These are phyloP conservation scores for Tranzscheliella williamsii DNA, from an alignment of 1,284 basidiomycete species.

Conservation along the genomic window DNA sequence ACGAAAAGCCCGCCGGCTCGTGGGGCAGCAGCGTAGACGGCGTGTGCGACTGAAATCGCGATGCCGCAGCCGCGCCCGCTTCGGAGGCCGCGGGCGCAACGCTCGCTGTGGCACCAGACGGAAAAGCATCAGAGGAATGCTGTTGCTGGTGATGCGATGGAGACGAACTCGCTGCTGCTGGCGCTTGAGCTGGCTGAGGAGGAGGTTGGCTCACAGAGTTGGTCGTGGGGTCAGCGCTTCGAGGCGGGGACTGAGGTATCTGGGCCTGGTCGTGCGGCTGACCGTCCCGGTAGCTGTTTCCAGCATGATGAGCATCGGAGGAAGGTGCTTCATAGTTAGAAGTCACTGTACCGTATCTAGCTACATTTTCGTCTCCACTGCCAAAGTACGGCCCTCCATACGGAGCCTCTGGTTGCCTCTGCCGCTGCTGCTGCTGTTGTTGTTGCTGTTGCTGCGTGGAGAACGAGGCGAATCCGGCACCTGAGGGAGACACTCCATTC, in stretches of 20 bases:
- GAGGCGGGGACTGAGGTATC: not conserved
- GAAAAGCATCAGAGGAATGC: slow-evolving; percentile 11
- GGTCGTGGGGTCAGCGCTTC: too few relatives aligned
- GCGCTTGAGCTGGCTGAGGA: not conserved
- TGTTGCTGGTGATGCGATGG: not conserved
- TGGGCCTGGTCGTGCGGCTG: too few relatives aligned
- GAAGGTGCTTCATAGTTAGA: too few relatives aligned
- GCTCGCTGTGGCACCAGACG: slow-evolving; percentile 8
- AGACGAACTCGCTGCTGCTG: not conserved
- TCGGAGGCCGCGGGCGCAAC: not conserved
- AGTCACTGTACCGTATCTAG: too few relatives aligned
- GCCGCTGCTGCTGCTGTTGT: slow-evolving; percentile 3
- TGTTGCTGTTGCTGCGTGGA: slow-evolving; percentile 25
- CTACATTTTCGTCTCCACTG: not conserved
- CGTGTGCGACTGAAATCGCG: slow-evolving; percentile 36
- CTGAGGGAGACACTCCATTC: slow-evolving; percentile 2
- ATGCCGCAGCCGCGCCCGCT: slow-evolving; percentile 2
- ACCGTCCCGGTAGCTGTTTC: too few relatives aligned
- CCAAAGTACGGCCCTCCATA: slow-evolving; percentile 12
- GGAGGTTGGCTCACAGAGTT: too few relatives aligned
- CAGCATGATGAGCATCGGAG: too few relatives aligned
- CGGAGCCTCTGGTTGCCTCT: slow-evolving; percentile 4
- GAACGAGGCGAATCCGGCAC: slow-evolving; percentile 17
- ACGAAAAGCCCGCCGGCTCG: slow-evolving; percentile 18
- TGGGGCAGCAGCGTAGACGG: slow-evolving; percentile 39